phyloP scores from a whole-genome alignment of 169 alveolate species.

The Plasmodium inui region DNA sequence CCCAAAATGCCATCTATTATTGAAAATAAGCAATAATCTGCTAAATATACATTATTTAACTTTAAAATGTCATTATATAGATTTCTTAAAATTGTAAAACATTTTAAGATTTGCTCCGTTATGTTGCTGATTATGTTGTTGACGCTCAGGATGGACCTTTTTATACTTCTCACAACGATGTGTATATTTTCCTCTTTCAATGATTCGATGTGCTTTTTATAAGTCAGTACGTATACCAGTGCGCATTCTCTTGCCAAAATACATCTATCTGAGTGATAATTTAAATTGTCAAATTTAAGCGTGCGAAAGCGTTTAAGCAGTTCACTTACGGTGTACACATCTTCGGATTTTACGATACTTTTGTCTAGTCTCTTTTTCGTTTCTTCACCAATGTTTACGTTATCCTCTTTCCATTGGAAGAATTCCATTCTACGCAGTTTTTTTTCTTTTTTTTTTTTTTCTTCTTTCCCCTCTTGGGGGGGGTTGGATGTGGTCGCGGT shows the following conservation, averaged over 20 bases:
- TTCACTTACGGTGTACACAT: background rate
- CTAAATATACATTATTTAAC: conserved; percentile 45
- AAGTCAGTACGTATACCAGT: conserved; percentile 24
- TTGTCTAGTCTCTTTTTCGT: conserved; percentile 12
- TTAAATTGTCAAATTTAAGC: conserved; percentile 52
- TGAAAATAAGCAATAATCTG: conserved; percentile 60
- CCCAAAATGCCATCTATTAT: conserved; percentile 43
- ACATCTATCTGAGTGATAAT: conserved; percentile 54
- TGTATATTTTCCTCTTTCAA: conserved; percentile 24
- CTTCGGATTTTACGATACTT: conserved; percentile 17
- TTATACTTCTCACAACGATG: conserved; percentile 18
- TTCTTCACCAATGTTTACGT: conserved; percentile 8
- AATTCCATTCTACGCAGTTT: conserved; percentile 8
- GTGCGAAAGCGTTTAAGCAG: conserved; percentile 21
- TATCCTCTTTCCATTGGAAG: conserved; percentile 52
- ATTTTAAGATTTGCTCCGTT: conserved; percentile 56
- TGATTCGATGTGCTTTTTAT: conserved; percentile 46
- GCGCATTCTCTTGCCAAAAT: conserved; percentile 53
- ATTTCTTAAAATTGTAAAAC: conserved; percentile 39
- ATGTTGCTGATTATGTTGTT: conserved; percentile 43
- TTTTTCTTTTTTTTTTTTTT: background rate
- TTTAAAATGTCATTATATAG: conserved; percentile 45
- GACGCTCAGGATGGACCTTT: conserved; percentile 27
- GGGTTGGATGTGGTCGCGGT: background rate
- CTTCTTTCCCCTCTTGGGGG: background rate